Base-by-base conservation (phyloP, 352 stramenopile genomes). In the Albugo candida region DNA sequence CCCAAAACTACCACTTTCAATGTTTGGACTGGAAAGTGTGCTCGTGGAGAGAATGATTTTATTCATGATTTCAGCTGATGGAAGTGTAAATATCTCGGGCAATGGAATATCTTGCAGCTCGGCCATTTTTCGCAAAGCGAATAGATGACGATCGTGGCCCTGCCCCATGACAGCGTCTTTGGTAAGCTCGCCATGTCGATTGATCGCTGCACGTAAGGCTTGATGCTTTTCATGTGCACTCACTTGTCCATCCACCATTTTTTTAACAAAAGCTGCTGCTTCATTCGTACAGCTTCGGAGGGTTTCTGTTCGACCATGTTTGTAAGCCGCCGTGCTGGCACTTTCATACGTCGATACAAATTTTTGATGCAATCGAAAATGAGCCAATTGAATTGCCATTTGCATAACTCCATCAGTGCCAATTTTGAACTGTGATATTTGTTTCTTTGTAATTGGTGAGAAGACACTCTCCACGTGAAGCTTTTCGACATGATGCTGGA, bases 31-130 rank as follows among this genome's bases (percentile, higher is more conserved):
- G 36, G 70, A 83, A 36, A 95, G 55, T 39, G 80, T 95, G 48
- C 77, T 93, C 43, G 83, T 94, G n/a, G 79, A 93, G 46, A 95
- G 41, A 41, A 92, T 91, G 50, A 94, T 93, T 48, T 84, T 74
- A 64, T 64, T 80, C 71, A 93, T 81, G 48, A 77, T 63, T 34
- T 81, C 62, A 45, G 86, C 73, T 16, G 74, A 70, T 14, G 72
- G 77, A 19, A 89, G 54, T 13, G 64, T 86, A 57, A 89, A 93
- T 12, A 95, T 60, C 48, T 78, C 69, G 0, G 76, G 80, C 44
- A 71, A 53, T 12, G 69, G 54, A 18, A 73, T 64, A 16, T 64
- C 69, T 36, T 82, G 52, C 36, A 85, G 37, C 8, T 67, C 59
- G 13, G 76, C 74, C 56, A 89, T 86, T 35, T 79, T 61, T 36